Percentiles rank a stretch among this genome's conserved stretches.
Conservation (phyloP, 768 basidiomycete genomes). For the Lentinula sp. region DNA sequence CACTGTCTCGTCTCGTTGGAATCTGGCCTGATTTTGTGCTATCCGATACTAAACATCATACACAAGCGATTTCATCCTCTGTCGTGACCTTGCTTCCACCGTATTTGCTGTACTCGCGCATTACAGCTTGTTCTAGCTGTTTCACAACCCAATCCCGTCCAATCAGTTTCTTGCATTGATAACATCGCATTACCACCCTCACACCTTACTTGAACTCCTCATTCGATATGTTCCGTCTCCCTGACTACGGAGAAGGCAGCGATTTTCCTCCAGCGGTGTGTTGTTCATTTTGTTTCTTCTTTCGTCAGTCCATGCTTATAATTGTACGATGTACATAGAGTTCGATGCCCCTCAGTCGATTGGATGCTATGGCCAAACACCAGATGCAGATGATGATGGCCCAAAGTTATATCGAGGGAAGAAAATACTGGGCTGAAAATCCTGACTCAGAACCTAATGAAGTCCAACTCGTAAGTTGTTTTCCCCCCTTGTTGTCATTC, state of each 20-base stretch:
- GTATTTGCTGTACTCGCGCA: background rate
- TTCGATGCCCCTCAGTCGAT: background rate
- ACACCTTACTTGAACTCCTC: background rate
- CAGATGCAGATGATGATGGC: constrained; percentile 4
- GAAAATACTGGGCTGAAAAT: constrained; percentile 1
- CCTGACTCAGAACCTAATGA: background rate
- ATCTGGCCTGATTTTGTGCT: background rate
- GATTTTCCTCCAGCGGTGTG: background rate
- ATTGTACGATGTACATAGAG: background rate
- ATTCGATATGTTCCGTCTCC: background rate
- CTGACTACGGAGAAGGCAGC: background rate
- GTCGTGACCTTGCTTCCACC: background rate
- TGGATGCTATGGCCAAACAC: background rate
- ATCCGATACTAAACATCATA: background rate
- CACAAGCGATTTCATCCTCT: background rate
- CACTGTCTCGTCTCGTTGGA: background rate
- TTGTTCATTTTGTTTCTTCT: background rate
- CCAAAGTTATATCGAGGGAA: constrained; percentile 3
- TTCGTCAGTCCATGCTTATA: background rate
- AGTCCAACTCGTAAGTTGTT: background rate
- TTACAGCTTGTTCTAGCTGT: too few species aligned
- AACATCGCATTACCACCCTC: too few species aligned
- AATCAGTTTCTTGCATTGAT: background rate
- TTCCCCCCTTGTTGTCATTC: background rate
- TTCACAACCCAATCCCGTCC: background rate